Percentiles rank a stretch among this genome's conserved stretches.
Conservation (phyloP, 75 land plant species). For the Picea glauca region DNA sequence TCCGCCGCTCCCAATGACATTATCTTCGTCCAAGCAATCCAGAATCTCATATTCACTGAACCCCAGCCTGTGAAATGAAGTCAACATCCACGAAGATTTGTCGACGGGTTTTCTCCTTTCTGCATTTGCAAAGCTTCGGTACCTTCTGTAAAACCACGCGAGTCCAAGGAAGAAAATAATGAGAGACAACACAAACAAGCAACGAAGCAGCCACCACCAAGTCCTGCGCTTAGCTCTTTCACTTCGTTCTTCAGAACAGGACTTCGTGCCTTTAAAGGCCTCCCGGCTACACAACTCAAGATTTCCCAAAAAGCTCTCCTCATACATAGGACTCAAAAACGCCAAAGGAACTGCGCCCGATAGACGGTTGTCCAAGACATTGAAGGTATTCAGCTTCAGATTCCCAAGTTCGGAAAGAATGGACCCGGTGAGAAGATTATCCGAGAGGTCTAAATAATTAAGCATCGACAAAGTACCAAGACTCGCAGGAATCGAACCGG, state of each 20-base stretch:
- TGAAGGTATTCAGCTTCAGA: slow-evolving; percentile 51
- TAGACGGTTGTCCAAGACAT: slow-evolving; percentile 63
- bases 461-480: slow-evolving; percentile 41
- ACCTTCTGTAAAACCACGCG: slow-evolving; percentile 33
- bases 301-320: slow-evolving; percentile 53
- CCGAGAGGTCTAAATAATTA: slow-evolving; percentile 58
- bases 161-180: slow-evolving; percentile 9
- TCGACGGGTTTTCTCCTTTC: slow-evolving; percentile 11
- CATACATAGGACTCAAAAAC: slow-evolving; percentile 25
- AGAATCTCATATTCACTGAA: slow-evolving; percentile 59
- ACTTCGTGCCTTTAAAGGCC: slow-evolving; percentile 21
- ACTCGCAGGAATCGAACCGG: slow-evolving; percentile 38
- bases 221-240: background rate
- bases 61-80: slow-evolving; percentile 62
- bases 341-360: slow-evolving; percentile 52
- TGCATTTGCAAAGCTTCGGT: slow-evolving; percentile 24
- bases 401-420: slow-evolving; percentile 48
- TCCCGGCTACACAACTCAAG: slow-evolving; percentile 42
- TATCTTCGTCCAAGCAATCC: slow-evolving; percentile 62
- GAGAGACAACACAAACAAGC: slow-evolving; percentile 31
- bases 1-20: slow-evolving; percentile 81
- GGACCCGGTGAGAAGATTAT: slow-evolving; percentile 45
- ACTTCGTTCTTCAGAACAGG: slow-evolving; percentile 6
- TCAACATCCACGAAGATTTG: slow-evolving; percentile 49
- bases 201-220: slow-evolving; percentile 20